Conservation (phyloP, 1,284 basidiomycete species). For the Microbotryum saponariae region DNA sequence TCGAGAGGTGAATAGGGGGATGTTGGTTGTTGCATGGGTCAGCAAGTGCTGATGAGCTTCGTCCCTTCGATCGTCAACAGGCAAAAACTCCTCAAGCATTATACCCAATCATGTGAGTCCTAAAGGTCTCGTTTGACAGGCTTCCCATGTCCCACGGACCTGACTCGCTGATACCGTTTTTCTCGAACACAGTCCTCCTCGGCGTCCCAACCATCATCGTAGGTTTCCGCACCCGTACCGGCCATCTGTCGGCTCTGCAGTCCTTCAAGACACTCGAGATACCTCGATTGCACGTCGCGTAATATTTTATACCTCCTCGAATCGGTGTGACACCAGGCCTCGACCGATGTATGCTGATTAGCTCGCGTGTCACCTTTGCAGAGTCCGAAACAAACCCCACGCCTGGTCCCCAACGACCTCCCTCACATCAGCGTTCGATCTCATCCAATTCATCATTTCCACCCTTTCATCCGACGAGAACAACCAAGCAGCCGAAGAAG, state of each 20-base stretch:
- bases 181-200: constrained; percentile 26
- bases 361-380: constrained; percentile 3
- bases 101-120: constrained; percentile 81
- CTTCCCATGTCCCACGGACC: no score
- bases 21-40: not conserved
- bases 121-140: no score
- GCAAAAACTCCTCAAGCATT: constrained; percentile 84
- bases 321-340: constrained; percentile 45
- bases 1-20: constrained; percentile 61
- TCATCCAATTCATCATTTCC: constrained; percentile 54
- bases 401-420: constrained; percentile 71
- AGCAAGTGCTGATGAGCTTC: not conserved
- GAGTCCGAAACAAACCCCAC: constrained; percentile 60
- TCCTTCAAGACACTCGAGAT: constrained; percentile 41
- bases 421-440: constrained; percentile 61
- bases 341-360: not conserved
- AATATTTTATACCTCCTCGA: constrained; percentile 61
- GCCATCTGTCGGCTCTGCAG: constrained; percentile 41
- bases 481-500: constrained; percentile 5
- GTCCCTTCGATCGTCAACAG: constrained; percentile 4
- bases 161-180: not conserved
- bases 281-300: constrained; percentile 42
- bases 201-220: constrained; percentile 67
- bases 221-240: constrained; percentile 77
- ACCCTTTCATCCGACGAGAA: constrained; percentile 34